Conservation (phyloP, 2,329 filamentous ascomycete genomes). For the Sporothrix inflata region DNA sequence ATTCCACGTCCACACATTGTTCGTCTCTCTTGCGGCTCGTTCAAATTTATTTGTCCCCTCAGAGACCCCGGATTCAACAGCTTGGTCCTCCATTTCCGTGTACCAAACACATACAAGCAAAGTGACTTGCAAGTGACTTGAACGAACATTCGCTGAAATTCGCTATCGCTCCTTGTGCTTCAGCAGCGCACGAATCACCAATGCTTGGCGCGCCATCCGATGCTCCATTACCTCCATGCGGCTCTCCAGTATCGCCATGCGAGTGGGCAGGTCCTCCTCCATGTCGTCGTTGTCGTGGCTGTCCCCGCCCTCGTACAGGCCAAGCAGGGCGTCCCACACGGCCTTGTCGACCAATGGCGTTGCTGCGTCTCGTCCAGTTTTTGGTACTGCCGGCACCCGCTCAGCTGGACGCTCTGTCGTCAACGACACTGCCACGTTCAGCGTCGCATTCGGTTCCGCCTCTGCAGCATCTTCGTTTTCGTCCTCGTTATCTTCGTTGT, state of each 20-base stretch:
- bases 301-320: not conserved
- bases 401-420: too few species aligned
- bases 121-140: slow-evolving; percentile 12
- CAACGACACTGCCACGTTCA: too few species aligned
- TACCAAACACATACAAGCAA: not conserved
- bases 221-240: slow-evolving; percentile 19
- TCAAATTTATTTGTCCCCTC: not conserved
- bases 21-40: too few species aligned
- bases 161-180: not conserved
- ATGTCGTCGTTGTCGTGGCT: not conserved
- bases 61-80: not conserved
- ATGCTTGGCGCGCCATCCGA: slow-evolving; percentile 18
- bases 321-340: slow-evolving; percentile 5
- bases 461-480: not conserved
- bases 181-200: slow-evolving; percentile 19
- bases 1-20: too few species aligned
- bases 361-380: not conserved
- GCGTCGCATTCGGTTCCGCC: not conserved
- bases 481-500: not conserved
- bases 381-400: too few species aligned
- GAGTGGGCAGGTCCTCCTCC: not conserved
- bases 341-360: slow-evolving; percentile 13
- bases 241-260: slow-evolving; percentile 14
- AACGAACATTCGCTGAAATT: not conserved
- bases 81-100: too few species aligned